Evolutionary conservation across 768 basidiomycete species (phyloP).

Genomic region (Suillus luteus): DNA sequence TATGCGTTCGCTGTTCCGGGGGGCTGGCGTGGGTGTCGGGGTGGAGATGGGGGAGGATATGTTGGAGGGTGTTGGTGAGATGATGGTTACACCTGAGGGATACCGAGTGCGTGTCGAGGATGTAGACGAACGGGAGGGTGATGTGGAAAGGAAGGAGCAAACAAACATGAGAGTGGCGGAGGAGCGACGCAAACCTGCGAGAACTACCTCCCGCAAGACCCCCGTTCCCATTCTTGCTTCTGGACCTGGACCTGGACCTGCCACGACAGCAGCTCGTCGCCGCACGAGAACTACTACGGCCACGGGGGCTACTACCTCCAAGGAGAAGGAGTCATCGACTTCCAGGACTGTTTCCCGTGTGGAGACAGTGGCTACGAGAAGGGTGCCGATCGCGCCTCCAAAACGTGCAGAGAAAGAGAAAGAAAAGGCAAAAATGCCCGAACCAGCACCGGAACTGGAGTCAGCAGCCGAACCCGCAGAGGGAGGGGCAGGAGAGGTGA

Average conservation of each 20-base stretch:
- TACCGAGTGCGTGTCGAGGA: constrained; percentile 20
- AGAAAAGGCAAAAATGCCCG: constrained; percentile 5
- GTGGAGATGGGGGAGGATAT: constrained; percentile 29
- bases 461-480: constrained; percentile 4
- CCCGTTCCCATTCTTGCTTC: constrained; percentile 2
- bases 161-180: constrained; percentile 9
- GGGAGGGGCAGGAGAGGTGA: neutral
- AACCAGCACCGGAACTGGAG: constrained; percentile 3
- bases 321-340: neutral
- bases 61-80: constrained; percentile 32
- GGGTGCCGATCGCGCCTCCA: constrained; percentile 9
- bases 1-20: constrained; percentile 36
- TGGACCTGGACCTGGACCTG: constrained; percentile 2
- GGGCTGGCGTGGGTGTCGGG: constrained; percentile 16
- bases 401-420: constrained; percentile 11
- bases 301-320: neutral
- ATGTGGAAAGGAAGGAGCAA: constrained; percentile 2
- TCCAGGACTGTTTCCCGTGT: neutral
- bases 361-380: constrained; percentile 4
- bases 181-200: constrained; percentile 11
- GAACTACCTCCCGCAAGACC: neutral
- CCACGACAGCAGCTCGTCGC: constrained; percentile 21
- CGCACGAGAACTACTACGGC: constrained; percentile 24
- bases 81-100: constrained; percentile 33
- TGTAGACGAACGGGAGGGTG: constrained; percentile 11